phyloP scores from a whole-genome alignment of 148 eudicot species.

The Polygonum maritimum region DNA sequence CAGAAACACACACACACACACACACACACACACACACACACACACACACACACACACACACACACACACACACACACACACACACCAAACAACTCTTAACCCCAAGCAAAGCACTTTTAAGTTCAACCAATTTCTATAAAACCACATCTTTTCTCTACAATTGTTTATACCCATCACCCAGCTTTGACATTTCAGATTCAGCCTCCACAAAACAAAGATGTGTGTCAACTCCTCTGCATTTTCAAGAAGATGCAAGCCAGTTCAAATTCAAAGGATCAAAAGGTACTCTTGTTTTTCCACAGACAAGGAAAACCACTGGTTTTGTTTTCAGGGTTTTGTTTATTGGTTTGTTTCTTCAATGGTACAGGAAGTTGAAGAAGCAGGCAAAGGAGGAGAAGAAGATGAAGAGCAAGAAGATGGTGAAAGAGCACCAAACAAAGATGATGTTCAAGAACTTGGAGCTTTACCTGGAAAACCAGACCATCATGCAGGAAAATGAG shows the following conservation, averaged over 20 bases:
- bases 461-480: constrained; percentile 34
- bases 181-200: background rate
- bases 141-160: background rate
- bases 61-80: background rate
- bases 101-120: too few relatives aligned
- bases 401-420: background rate
- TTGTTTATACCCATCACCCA: background rate
- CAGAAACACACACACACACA: background rate
- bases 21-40: background rate
- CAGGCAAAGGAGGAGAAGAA: background rate
- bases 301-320: background rate
- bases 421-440: constrained; percentile 11
- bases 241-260: constrained; percentile 12
- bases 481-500: constrained; percentile 43
- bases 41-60: background rate
- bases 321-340: background rate
- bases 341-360: background rate
- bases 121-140: constrained; percentile 6
- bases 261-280: constrained; percentile 15
- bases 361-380: constrained; percentile 17
- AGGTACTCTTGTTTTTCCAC: constrained; percentile 16
- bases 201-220: constrained; percentile 10
- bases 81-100: background rate
- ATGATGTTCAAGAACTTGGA: constrained; percentile 52
- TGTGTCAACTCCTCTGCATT: constrained; percentile 9